Evolutionary conservation across 2,329 filamentous ascomycete genomes (phyloP).

Genomic region (Hawksworthiomyces lignivorus): DNA sequence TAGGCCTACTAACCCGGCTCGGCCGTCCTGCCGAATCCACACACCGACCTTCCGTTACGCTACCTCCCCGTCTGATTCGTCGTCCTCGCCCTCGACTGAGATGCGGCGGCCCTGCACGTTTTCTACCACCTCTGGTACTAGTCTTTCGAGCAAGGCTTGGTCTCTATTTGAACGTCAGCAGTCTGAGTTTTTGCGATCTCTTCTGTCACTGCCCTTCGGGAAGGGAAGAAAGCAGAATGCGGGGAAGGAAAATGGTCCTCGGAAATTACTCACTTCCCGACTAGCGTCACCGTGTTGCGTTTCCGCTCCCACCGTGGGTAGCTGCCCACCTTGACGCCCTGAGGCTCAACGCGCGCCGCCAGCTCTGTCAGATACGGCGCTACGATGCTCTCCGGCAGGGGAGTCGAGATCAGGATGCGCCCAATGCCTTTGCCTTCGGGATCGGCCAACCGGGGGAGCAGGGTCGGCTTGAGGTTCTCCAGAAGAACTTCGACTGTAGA

Average conservation of each 20-base stretch:
- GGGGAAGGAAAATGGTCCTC: background rate
- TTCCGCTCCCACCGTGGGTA: constrained; percentile 90
- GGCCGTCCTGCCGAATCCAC: too few relatives aligned
- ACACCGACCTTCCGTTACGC: background rate
- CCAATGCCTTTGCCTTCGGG: constrained; percentile 74
- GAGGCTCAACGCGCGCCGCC: constrained; percentile 62
- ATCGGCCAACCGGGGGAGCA: constrained; percentile 66
- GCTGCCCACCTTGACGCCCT: constrained; percentile 86
- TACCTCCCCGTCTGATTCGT: constrained; percentile 41
- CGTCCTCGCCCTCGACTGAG: constrained; percentile 62
- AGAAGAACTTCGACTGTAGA: constrained; percentile 67
- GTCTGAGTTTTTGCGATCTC: too few relatives aligned
- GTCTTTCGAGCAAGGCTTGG: constrained; percentile 64
- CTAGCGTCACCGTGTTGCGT: constrained; percentile 83
- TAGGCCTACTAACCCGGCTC: too few relatives aligned
- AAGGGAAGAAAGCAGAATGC: background rate
- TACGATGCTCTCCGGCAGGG: constrained; percentile 76
- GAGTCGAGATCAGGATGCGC: constrained; percentile 78
- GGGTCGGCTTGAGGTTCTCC: constrained; percentile 62
- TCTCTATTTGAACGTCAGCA: too few relatives aligned
- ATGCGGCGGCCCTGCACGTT: constrained; percentile 69
- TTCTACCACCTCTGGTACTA: constrained; percentile 69
- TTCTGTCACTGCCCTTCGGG: too few relatives aligned
- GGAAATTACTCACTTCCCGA: constrained; percentile 44
- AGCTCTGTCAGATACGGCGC: constrained; percentile 77